Evolutionary conservation across 805 yeast genomes (phyloP).

Genomic region (Pichia pseudocactophila): DNA sequence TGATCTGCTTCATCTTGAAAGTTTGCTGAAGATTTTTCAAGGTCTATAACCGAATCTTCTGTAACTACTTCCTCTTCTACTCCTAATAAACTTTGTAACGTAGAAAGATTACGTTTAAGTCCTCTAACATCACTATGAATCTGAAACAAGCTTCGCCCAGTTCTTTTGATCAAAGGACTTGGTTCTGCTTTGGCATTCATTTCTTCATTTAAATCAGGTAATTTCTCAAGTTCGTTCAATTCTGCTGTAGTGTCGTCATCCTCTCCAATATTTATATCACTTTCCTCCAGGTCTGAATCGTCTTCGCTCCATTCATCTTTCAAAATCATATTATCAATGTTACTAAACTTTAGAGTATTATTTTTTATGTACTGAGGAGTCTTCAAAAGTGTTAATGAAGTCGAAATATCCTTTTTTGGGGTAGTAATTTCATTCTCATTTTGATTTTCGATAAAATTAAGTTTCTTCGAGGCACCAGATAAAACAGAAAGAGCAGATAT

Average conservation of each 20-base stretch:
- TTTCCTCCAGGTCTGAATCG: not conserved
- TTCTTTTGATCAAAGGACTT: slow-evolving; percentile 7
- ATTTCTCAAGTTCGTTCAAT: not conserved
- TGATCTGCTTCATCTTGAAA: not conserved
- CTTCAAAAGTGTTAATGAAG: slow-evolving; percentile 10
- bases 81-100: too few relatives aligned
- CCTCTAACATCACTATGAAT: slow-evolving; percentile 7
- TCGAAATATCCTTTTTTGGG: slow-evolving; percentile 9
- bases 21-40: too few relatives aligned
- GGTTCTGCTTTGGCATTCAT: slow-evolving; percentile 5
- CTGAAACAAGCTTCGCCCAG: slow-evolving; percentile 9
- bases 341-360: slow-evolving; percentile 6
- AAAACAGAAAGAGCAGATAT: not conserved
- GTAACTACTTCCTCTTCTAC: too few relatives aligned
- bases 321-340: slow-evolving; percentile 3
- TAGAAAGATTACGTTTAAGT: too few relatives aligned
- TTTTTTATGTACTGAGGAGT: slow-evolving; percentile 20
- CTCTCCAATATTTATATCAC: not conserved
- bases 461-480: slow-evolving; percentile 1
- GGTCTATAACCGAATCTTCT: too few relatives aligned
- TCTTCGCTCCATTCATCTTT: slow-evolving; percentile 7
- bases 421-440: slow-evolving; percentile 3
- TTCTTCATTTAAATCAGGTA: not conserved
- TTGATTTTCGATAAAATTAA: not conserved
- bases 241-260: not conserved